phyloP scores from a whole-genome alignment of 73 alveolate genomes.

The Paraurostyla sp. region DNA sequence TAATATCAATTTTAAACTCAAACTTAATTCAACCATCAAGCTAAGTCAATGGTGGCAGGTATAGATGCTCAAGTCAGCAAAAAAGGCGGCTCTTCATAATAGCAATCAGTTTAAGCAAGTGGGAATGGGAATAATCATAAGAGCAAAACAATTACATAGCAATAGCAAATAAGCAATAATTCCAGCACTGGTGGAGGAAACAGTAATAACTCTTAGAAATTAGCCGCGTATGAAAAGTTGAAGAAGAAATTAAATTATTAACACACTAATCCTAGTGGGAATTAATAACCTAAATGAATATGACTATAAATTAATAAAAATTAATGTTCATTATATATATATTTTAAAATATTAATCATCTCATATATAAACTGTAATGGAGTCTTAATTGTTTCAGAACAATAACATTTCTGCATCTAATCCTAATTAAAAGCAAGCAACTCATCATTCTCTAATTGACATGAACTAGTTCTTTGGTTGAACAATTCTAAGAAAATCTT shows the following conservation, averaged over 20 bases:
- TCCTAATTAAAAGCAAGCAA: too few species aligned
- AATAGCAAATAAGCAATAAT: not conserved
- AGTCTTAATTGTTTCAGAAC: too few species aligned
- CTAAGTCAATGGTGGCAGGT: not conserved
- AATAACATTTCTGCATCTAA: too few species aligned
- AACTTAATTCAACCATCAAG: not conserved
- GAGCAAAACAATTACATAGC: not conserved
- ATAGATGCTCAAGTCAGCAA: not conserved
- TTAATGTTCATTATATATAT: not conserved
- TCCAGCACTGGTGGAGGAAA: too few species aligned
- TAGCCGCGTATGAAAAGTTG: conserved; percentile 37
- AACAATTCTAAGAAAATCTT: too few species aligned
- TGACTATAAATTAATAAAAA: not conserved
- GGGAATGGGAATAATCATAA: too few species aligned
- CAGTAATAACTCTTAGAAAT: too few species aligned
- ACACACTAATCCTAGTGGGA: too few species aligned
- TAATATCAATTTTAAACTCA: not conserved
- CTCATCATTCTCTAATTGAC: too few species aligned
- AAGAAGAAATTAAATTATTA: conserved; percentile 32
- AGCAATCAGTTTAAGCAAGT: too few species aligned
- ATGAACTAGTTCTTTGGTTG: too few species aligned
- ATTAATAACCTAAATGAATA: not conserved
- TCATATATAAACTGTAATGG: not conserved
- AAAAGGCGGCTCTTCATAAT: not conserved
- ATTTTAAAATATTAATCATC: not conserved